phyloP scores from a whole-genome alignment of 345 rosid genomes.

The Salix arbutifolia region DNA sequence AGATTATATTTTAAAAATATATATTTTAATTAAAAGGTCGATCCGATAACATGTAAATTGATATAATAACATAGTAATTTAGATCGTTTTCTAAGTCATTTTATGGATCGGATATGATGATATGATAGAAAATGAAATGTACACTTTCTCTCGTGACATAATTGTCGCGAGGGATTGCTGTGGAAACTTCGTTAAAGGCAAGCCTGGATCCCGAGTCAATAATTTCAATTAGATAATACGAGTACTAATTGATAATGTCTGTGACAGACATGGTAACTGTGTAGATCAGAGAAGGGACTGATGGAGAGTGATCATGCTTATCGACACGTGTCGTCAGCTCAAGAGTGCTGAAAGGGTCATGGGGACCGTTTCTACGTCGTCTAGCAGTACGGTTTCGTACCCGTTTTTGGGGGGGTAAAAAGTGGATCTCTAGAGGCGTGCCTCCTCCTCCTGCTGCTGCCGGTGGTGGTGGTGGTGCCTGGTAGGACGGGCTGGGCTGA shows the following conservation, averaged over 20 bases:
- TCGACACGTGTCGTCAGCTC: conserved; percentile 14
- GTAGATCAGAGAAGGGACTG: background rate
- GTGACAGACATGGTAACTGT: background rate
- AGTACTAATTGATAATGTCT: background rate
- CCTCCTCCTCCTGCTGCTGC: background rate
- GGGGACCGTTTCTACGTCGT: conserved; percentile 11
- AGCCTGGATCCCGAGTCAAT: too few relatives aligned
- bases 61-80: too few relatives aligned
- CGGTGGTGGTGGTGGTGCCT: background rate
- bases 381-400: conserved; percentile 15
- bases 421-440: background rate
- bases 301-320: conserved; percentile 9
- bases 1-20: too few relatives aligned
- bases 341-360: background rate
- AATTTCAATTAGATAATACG: too few relatives aligned
- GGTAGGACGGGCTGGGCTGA: conserved; percentile 9
- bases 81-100: too few relatives aligned
- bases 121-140: too few relatives aligned
- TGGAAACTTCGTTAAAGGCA: too few relatives aligned
- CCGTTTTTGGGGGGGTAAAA: conserved; percentile 18
- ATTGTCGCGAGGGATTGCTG: too few relatives aligned
- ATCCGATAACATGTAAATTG: too few relatives aligned
- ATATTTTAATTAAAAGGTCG: too few relatives aligned
- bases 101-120: too few relatives aligned
- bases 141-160: too few relatives aligned